These are phyloP conservation scores for Sugiyamaella sp. DNA, from an alignment of 1,139 yeast species.

Conservation along the genomic window DNA sequence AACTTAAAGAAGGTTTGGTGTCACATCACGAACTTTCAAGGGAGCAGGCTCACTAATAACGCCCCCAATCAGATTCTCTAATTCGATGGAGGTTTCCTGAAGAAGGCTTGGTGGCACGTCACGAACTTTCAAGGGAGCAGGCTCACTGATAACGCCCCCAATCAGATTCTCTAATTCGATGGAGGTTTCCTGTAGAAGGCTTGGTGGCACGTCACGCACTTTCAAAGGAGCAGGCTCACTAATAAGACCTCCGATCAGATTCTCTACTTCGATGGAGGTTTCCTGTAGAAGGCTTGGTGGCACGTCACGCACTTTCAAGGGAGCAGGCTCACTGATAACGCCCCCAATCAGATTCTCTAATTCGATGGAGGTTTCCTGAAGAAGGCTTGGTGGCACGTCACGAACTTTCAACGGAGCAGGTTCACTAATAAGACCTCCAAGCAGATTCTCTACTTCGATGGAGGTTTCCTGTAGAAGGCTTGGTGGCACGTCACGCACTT, in stretches of 20 bases:
- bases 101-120: neutral
- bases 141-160: neutral
- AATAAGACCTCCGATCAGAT: neutral
- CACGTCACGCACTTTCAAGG: neutral
- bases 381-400: neutral
- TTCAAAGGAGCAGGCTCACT: neutral
- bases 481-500: neutral
- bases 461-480: constrained; percentile 1
- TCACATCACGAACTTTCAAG: neutral
- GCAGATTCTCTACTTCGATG: neutral
- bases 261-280: neutral
- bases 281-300: neutral
- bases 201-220: neutral
- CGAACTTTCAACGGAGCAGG: neutral
- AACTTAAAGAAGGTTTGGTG: neutral
- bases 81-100: neutral
- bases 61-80: neutral
- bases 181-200: neutral
- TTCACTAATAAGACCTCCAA: neutral
- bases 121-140: neutral
- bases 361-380: neutral
- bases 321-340: neutral
- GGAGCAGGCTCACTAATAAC: neutral
- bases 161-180: neutral
- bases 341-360: neutral